A percentile compares a stretch with the other conserved stretches of the same genome.
phyloP scores from a whole-genome alignment of 768 basidiomycete genomes.

The Boletus speciosus region DNA sequence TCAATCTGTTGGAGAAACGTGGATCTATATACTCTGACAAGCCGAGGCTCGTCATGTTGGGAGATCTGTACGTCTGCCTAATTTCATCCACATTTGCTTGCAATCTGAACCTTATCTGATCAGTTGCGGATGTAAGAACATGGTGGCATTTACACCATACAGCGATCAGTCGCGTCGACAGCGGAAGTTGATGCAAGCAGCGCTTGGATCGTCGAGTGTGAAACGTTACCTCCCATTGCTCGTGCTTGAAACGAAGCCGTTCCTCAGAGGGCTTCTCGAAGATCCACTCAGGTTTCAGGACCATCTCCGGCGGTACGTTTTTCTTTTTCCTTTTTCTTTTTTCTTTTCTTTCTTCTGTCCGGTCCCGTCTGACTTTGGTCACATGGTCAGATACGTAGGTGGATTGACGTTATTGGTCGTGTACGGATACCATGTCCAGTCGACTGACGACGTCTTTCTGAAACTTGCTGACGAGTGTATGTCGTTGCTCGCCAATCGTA shows the following conservation, averaged over 20 bases:
- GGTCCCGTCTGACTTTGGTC: slow-evolving; percentile 19
- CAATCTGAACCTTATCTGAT: slow-evolving; percentile 10
- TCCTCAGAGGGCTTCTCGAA: slow-evolving; percentile 53
- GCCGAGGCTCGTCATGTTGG: slow-evolving; percentile 63
- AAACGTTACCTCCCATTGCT: slow-evolving; percentile 57
- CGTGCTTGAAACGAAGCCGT: slow-evolving; percentile 51
- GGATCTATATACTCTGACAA: slow-evolving; percentile 75
- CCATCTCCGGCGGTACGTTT: slow-evolving; percentile 33
- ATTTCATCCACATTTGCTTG: neutral
- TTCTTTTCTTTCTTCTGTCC: too few species aligned
- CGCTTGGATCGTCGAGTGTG: slow-evolving; percentile 52
- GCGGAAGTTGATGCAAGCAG: slow-evolving; percentile 63
- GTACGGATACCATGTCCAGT: slow-evolving; percentile 53
- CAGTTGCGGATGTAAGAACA: slow-evolving; percentile 61
- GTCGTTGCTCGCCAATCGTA: slow-evolving; percentile 39
- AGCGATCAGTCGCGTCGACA: slow-evolving; percentile 61
- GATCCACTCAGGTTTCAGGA: slow-evolving; percentile 34
- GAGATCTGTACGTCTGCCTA: slow-evolving; percentile 54
- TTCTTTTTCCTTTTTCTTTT: neutral
- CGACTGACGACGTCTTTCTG: slow-evolving; percentile 40
- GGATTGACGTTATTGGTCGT: slow-evolving; percentile 53
- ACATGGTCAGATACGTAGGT: slow-evolving; percentile 44
- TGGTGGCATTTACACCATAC: slow-evolving; percentile 69
- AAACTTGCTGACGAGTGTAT: slow-evolving; percentile 42
- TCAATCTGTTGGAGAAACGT: slow-evolving; percentile 66